Conservation (phyloP, 768 basidiomycete genomes). For the Boletus pseudopeckii region DNA sequence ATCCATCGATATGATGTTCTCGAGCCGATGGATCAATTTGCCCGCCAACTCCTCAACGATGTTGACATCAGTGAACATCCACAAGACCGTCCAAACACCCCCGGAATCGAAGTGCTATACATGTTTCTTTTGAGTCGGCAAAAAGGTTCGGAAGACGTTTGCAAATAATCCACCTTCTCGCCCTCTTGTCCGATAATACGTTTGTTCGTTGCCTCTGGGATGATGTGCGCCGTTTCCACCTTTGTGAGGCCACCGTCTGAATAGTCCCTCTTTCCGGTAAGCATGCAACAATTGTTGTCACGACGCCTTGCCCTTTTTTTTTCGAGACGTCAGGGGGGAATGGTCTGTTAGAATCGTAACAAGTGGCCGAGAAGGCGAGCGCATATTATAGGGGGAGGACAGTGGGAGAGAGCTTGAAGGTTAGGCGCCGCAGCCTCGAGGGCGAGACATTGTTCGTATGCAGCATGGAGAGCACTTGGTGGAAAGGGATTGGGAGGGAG, state of each 20-base stretch:
- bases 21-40: neutral
- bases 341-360: too few species aligned
- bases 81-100: too few species aligned
- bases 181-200: neutral
- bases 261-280: neutral
- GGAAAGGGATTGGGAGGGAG: neutral
- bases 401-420: neutral
- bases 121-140: neutral
- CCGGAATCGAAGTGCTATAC: too few species aligned
- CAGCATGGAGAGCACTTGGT: neutral
- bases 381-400: neutral
- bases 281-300: neutral
- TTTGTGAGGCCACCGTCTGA: neutral
- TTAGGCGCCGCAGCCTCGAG: neutral
- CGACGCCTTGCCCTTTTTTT: neutral
- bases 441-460: neutral
- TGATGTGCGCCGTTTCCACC: neutral
- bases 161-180: neutral
- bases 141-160: too few species aligned
- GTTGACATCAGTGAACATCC: neutral
- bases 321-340: neutral
- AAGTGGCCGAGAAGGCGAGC: neutral
- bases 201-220: neutral
- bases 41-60: neutral
- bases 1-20: neutral